Evolutionary conservation across 2,329 filamentous ascomycete genomes (phyloP).

Genomic region (Atkinsonella hypoxylon): DNA sequence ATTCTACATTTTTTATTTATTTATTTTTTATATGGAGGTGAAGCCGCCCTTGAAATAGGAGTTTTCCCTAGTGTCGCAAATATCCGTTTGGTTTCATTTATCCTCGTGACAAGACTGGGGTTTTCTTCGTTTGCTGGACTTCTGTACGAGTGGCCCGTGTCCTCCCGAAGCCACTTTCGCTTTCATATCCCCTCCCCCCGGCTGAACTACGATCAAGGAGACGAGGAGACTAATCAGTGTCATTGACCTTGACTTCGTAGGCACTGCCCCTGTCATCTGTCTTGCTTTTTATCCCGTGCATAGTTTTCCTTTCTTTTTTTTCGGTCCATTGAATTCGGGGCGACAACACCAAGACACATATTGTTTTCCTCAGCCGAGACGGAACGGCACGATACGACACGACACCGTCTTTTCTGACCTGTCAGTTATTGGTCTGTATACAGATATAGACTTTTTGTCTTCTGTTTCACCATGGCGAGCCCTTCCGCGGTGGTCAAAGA

Average conservation of each 20-base stretch:
- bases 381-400: neutral
- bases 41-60: too few species aligned
- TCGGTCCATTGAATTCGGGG: neutral
- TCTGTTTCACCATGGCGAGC: constrained; percentile 21
- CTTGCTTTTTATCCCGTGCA: neutral
- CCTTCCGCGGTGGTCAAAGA: constrained; percentile 44
- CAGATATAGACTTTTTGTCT: neutral
- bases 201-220: constrained; percentile 1
- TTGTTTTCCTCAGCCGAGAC: neutral
- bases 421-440: neutral
- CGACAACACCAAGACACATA: neutral
- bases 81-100: neutral
- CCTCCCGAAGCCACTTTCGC: constrained; percentile 5
- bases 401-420: neutral
- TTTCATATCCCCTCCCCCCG: neutral
- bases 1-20: neutral
- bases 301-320: neutral
- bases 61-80: too few species aligned
- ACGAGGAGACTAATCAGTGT: neutral
- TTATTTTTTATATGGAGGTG: neutral
- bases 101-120: neutral
- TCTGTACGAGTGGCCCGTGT: neutral
- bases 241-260: neutral
- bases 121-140: neutral
- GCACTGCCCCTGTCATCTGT: neutral